A percentile compares a stretch with the other conserved stretches of the same genome.
phyloP scores from a whole-genome alignment of 352 stramenopile species.

The Elongisporangium undulatum region DNA sequence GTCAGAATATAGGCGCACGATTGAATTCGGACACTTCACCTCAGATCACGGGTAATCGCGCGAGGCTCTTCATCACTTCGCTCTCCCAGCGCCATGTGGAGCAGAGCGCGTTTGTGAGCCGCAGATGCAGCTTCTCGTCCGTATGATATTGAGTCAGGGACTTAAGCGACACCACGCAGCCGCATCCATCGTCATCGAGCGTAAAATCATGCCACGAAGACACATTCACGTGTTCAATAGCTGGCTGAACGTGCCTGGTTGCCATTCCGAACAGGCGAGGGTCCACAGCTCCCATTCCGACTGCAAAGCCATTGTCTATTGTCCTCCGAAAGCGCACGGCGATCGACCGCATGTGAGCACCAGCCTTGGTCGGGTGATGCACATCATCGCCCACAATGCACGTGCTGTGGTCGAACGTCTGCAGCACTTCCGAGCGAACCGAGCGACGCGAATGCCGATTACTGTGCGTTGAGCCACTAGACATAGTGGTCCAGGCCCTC shows the following conservation, averaged over 20 bases:
- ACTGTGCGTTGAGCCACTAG: slow-evolving; percentile 18
- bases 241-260: slow-evolving; percentile 37
- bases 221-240: slow-evolving; percentile 46
- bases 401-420: slow-evolving; percentile 44
- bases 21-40: too few species aligned
- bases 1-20: too few species aligned
- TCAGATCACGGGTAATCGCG: too few species aligned
- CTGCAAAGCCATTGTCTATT: slow-evolving; percentile 46
- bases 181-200: slow-evolving; percentile 22
- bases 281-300: slow-evolving; percentile 61
- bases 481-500: slow-evolving; percentile 26
- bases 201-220: slow-evolving; percentile 55
- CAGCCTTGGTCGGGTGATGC: slow-evolving; percentile 35
- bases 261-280: slow-evolving; percentile 27
- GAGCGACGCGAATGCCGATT: slow-evolving; percentile 25
- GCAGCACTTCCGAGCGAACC: slow-evolving; percentile 34
- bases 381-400: slow-evolving; percentile 39
- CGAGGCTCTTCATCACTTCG: too few species aligned
- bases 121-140: slow-evolving; percentile 46
- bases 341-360: slow-evolving; percentile 43
- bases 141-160: slow-evolving; percentile 60
- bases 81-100: too few species aligned
- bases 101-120: slow-evolving; percentile 46
- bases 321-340: slow-evolving; percentile 42
- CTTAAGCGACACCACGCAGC: slow-evolving; percentile 57